Evolutionary conservation across 345 rosid species (phyloP).

Genomic region (Gossypium stocksii): DNA sequence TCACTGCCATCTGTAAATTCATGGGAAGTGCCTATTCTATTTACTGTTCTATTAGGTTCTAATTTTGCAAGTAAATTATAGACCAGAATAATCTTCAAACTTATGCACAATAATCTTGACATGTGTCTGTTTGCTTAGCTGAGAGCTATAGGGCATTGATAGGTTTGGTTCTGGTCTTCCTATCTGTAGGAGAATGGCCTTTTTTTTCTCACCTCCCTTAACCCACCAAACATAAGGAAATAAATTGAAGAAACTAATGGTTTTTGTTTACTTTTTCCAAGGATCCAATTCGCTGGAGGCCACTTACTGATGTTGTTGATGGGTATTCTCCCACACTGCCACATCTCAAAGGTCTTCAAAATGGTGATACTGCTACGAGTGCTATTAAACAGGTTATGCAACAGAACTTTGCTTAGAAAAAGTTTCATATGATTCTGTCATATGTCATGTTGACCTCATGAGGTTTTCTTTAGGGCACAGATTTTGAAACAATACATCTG

Average conservation of each 20-base stretch:
- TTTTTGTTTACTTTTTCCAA: conserved; percentile 20
- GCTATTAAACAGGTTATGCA: conserved; percentile 89
- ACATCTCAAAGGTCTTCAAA: conserved; percentile 98
- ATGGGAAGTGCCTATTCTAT: background rate
- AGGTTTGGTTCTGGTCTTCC: background rate
- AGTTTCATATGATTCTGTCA: background rate
- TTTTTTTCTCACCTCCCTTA: background rate
- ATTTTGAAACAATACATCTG: background rate
- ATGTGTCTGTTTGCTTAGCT: background rate
- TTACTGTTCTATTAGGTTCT: background rate
- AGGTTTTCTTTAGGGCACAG: background rate
- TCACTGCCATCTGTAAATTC: background rate
- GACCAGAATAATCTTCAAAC: conserved; percentile 5
- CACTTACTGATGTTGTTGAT: conserved; percentile 91
- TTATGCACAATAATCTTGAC: background rate
- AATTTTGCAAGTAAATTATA: background rate
- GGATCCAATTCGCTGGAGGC: conserved; percentile 98
- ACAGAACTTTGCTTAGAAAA: conserved; percentile 15
- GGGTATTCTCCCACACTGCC: conserved; percentile 96
- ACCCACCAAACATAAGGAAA: background rate
- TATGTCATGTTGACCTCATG: background rate
- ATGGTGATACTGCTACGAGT: conserved; percentile 98
- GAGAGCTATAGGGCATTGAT: background rate
- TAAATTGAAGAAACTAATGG: conserved; percentile 8
- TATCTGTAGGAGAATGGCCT: background rate